phyloP scores from a whole-genome alignment of 495 filamentous ascomycete species.

The Cenococcum geophilum region DNA sequence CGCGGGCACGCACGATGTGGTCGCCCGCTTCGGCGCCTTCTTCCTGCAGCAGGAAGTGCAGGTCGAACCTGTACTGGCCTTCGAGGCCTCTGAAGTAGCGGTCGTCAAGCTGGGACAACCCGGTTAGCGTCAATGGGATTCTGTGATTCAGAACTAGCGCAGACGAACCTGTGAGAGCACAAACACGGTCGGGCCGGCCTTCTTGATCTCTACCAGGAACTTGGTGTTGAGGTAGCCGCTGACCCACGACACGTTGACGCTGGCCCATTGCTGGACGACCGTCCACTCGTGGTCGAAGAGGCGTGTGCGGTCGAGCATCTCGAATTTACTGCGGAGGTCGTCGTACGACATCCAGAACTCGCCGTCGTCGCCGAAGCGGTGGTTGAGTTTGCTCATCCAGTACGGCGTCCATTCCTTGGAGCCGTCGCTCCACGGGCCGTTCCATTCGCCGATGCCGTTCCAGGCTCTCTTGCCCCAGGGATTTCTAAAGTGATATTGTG shows the following conservation, averaged over 20 bases:
- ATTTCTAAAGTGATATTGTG: slow-evolving; percentile 50
- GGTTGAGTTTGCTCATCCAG: slow-evolving; percentile 70
- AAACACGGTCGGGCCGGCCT: slow-evolving; percentile 65
- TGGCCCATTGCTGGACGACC: slow-evolving; percentile 78
- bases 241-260: slow-evolving; percentile 74
- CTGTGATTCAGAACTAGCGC: neutral
- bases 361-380: slow-evolving; percentile 85
- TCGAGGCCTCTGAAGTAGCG: slow-evolving; percentile 79
- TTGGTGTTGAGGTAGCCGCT: slow-evolving; percentile 79
- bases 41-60: slow-evolving; percentile 77
- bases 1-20: slow-evolving; percentile 75
- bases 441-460: slow-evolving; percentile 52
- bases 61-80: slow-evolving; percentile 72
- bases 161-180: slow-evolving; percentile 57
- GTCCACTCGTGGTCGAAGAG: slow-evolving; percentile 78
- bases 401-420: slow-evolving; percentile 87
- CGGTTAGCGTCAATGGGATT: neutral
- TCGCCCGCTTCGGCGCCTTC: slow-evolving; percentile 58
- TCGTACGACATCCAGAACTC: slow-evolving; percentile 69
- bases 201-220: slow-evolving; percentile 63
- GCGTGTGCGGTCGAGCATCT: slow-evolving; percentile 77
- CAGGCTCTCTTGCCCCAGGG: slow-evolving; percentile 66
- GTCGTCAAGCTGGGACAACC: slow-evolving; percentile 53
- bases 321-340: slow-evolving; percentile 76
- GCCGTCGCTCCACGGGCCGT: slow-evolving; percentile 52